Base-by-base conservation (phyloP, 2,329 filamentous ascomycete genomes). In the Chrysoporthe deuterocubensis region DNA sequence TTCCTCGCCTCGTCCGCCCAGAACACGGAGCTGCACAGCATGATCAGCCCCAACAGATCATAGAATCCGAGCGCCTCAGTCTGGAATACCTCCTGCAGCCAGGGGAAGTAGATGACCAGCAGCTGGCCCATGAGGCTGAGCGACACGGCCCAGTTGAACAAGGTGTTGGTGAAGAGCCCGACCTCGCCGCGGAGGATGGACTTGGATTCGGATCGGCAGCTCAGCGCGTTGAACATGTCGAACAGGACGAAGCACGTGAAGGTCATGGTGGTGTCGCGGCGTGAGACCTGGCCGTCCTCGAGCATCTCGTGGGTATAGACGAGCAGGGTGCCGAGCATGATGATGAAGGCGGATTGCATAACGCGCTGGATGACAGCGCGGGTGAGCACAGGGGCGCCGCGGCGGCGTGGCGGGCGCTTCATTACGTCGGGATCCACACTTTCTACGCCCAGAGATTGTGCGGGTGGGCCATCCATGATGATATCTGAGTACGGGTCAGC, bases 201-300 rank as follows among this genome's bases (percentile, higher is more conserved):
- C 78, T 98, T 98, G 71, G 87, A 89, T 76, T 97, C 94, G 8
- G 92, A 96, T 60, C 96, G 92, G 80, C 96, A 99, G 18, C 93
- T 91, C 32, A 99, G 84, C 1, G 96, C 96, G 79, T 99, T 98
- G 84, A 98, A 97, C 96, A 99, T 99, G 83, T 99, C 96, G 79
- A 98, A 99, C 65, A 99, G 87, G 58, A 99, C 96, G 76, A 99
- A 99, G 80, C 94, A 97, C 6, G 96, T 99, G 77, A 99, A 99
- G 0, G 96, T 98, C 92, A 99, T 97, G 71, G 96, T 99, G 1
- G 96, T 99, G 80, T 99, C 96, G 73, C 96, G 93, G 62, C 93
- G 92, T 1, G 91, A 96, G 68, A 98, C 92, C 68, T 90, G 83
- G 66, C 93, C 90, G 76, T 96, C 93, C 34, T 88, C 85, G 61